A percentile compares a stretch with the other conserved stretches of the same genome.
Conservation (phyloP, 2,329 filamentous ascomycete genomes). For the Calonectria multiphialidica region DNA sequence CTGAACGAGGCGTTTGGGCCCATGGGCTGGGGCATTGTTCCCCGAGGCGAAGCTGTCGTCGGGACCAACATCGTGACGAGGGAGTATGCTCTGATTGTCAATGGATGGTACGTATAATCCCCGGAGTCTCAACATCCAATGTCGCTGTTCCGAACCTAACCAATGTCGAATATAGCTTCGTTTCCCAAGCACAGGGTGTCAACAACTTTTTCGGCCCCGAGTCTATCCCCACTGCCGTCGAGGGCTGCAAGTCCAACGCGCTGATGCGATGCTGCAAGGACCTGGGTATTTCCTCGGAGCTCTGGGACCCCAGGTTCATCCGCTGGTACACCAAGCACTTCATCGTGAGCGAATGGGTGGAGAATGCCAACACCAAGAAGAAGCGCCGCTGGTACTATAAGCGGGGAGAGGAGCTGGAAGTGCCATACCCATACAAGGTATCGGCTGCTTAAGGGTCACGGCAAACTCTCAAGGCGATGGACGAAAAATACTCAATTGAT, state of each 20-base stretch:
- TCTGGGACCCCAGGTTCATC: slow-evolving; percentile 96
- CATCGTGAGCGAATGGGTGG: slow-evolving; percentile 89
- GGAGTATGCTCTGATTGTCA: slow-evolving; percentile 91
- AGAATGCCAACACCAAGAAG: slow-evolving; percentile 89
- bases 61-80: slow-evolving; percentile 85
- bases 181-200: slow-evolving; percentile 93
- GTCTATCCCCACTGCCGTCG: slow-evolving; percentile 91
- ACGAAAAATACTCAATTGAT: not conserved
- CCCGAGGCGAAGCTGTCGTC: slow-evolving; percentile 85
- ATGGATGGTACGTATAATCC: slow-evolving; percentile 77
- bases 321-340: slow-evolving; percentile 81
- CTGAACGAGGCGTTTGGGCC: slow-evolving; percentile 93
- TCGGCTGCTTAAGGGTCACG: not conserved
- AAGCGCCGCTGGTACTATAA: slow-evolving; percentile 88
- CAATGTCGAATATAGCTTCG: slow-evolving; percentile 69
- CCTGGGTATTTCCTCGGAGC: slow-evolving; percentile 90
- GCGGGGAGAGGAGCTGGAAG: slow-evolving; percentile 75
- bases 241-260: slow-evolving; percentile 98
- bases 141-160: slow-evolving; percentile 5
- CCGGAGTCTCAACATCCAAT: not conserved
- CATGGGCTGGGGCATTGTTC: slow-evolving; percentile 94
- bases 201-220: slow-evolving; percentile 93
- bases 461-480: not conserved
- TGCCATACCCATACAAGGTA: slow-evolving; percentile 72
- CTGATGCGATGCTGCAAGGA: slow-evolving; percentile 99